Evolutionary conservation across 805 yeast genomes (phyloP).

Genomic region (Starmera caribaea): DNA sequence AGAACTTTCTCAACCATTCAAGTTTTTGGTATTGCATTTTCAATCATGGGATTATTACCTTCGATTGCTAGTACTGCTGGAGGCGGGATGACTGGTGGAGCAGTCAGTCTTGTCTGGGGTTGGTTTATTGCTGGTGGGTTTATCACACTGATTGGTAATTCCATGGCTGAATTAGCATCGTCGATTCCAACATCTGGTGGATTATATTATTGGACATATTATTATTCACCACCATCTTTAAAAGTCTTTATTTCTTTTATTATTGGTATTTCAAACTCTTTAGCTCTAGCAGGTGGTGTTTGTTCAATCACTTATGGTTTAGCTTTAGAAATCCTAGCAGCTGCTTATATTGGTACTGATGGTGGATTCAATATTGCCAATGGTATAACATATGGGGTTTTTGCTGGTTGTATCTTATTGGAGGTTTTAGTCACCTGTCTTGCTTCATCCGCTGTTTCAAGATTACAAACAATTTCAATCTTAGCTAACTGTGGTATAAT

Average conservation of each 20-base stretch:
- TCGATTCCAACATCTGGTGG: slow-evolving; percentile 75
- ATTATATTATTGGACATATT: slow-evolving; percentile 57
- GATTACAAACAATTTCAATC: slow-evolving; percentile 51
- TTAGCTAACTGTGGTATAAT: slow-evolving; percentile 42
- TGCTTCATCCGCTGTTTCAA: slow-evolving; percentile 47
- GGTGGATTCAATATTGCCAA: slow-evolving; percentile 46
- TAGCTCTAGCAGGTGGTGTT: slow-evolving; percentile 57
- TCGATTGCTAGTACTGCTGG: slow-evolving; percentile 48
- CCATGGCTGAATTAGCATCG: slow-evolving; percentile 59
- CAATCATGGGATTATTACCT: slow-evolving; percentile 54
- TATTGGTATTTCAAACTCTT: slow-evolving; percentile 58
- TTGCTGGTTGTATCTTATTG: slow-evolving; percentile 46
- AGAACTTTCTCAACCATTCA: slow-evolving; percentile 55
- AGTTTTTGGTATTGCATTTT: slow-evolving; percentile 63
- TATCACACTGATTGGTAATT: slow-evolving; percentile 46
- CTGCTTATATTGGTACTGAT: slow-evolving; percentile 43
- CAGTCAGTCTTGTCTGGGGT: slow-evolving; percentile 57
- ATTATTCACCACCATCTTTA: slow-evolving; percentile 47
- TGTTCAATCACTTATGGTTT: slow-evolving; percentile 67
- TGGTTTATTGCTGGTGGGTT: slow-evolving; percentile 54
- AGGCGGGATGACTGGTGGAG: slow-evolving; percentile 51
- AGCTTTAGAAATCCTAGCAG: slow-evolving; percentile 47
- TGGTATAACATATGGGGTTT: slow-evolving; percentile 53
- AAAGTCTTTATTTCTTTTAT: slow-evolving; percentile 48
- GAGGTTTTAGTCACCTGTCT: slow-evolving; percentile 45